These are phyloP conservation scores for Cladosporium sp. DNA, from an alignment of 2,329 filamentous ascomycete genomes.

Conservation along the genomic window DNA sequence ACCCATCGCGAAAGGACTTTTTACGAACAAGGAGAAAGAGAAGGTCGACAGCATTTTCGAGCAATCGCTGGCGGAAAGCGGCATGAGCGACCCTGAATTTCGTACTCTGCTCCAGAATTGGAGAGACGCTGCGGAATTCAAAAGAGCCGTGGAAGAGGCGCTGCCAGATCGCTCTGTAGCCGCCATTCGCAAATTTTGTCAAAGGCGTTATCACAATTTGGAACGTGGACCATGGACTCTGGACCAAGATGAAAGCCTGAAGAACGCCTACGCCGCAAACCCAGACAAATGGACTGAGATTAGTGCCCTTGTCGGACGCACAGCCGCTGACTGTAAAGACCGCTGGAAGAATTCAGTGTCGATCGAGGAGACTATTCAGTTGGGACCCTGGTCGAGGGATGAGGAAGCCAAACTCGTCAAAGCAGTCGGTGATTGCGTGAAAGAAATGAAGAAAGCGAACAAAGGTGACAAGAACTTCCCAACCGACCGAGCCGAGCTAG, in stretches of 20 bases:
- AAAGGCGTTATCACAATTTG: conserved; percentile 61
- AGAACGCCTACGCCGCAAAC: conserved; percentile 42
- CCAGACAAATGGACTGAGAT: conserved; percentile 60
- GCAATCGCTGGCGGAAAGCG: conserved; percentile 15
- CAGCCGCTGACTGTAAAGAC: conserved; percentile 62
- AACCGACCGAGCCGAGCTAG: conserved; percentile 40
- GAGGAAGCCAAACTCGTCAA: conserved; percentile 48
- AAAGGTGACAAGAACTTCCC: conserved; percentile 30
- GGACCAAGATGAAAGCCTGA: conserved; percentile 55
- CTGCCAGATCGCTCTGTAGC: conserved; percentile 31
- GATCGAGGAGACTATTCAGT: conserved; percentile 50
- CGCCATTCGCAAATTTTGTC: conserved; percentile 42
- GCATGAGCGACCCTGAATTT: conserved; percentile 19
- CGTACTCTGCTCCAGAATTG: conserved; percentile 21
- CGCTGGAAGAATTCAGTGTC: conserved; percentile 65
- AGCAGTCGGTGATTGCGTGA: conserved; percentile 51
- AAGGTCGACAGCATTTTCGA: conserved; percentile 25
- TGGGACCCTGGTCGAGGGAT: conserved; percentile 54
- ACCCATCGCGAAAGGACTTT: conserved; percentile 9
- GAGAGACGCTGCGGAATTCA: conserved; percentile 31
- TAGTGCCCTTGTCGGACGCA: conserved; percentile 57
- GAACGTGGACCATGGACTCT: conserved; percentile 55
- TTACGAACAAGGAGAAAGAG: conserved; percentile 21
- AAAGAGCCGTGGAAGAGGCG: conserved; percentile 22
- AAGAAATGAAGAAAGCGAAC: conserved; percentile 40